Conservation (phyloP, 306 rosid genomes). For the Malus sylvestris region DNA sequence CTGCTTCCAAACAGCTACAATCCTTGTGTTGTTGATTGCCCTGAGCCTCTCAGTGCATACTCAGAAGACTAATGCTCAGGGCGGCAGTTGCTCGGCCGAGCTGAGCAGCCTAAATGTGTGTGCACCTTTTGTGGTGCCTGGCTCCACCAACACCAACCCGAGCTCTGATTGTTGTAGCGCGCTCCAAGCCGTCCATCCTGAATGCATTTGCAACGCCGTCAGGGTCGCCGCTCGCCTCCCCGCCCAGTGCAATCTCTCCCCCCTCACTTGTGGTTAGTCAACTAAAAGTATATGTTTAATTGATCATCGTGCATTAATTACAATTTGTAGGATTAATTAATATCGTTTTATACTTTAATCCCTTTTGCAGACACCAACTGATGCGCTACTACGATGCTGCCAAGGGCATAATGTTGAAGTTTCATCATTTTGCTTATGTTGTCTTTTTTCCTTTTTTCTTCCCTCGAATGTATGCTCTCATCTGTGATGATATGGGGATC, state of each 20-base stretch:
- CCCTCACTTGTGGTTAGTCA: conserved; percentile 35
- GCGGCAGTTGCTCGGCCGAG: conserved; percentile 29
- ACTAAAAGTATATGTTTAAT: neutral
- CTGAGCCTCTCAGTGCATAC: conserved; percentile 6
- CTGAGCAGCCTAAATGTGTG: conserved; percentile 47
- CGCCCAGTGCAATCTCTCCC: conserved; percentile 39
- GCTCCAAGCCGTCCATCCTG: conserved; percentile 30
- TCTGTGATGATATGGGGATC: neutral
- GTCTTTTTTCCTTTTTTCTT: neutral
- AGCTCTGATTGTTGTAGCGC: conserved; percentile 49
- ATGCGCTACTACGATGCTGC: neutral
- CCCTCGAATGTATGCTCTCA: neutral
- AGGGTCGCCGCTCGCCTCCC: conserved; percentile 53
- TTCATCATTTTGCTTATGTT: neutral
- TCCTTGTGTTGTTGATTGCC: conserved; percentile 21
- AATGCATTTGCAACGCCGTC: conserved; percentile 58
- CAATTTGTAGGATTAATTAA: neutral
- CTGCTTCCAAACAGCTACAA: conserved; percentile 11
- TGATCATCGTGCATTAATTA: neutral
- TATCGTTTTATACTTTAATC: too few relatives aligned
- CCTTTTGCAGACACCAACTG: conserved; percentile 16
- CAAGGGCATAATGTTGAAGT: conserved; percentile 11
- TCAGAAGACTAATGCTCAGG: conserved; percentile 29
- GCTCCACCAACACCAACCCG: conserved; percentile 33
- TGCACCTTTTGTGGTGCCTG: conserved; percentile 58